Evolutionary conservation across 2,329 filamentous ascomycete species (phyloP).

Genomic region (Nigrograna mackinnonii): DNA sequence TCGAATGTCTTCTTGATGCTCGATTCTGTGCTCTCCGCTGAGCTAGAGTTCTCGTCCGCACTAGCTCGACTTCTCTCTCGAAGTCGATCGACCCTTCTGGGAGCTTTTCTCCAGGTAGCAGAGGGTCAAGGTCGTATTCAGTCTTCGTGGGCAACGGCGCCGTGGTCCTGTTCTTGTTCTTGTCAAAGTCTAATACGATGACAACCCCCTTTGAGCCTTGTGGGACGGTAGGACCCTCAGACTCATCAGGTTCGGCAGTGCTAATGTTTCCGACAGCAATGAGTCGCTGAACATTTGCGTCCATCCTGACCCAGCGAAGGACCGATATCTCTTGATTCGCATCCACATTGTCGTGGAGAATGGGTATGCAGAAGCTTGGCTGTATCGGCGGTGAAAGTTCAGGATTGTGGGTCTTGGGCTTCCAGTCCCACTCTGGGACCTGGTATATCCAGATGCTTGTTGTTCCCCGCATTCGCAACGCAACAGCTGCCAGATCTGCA

Average conservation of each 20-base stretch:
- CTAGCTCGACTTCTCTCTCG: slow-evolving; percentile 44
- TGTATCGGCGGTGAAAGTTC: slow-evolving; percentile 38
- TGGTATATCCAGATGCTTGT: slow-evolving; percentile 45
- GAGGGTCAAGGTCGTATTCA: slow-evolving; percentile 40
- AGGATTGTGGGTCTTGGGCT: slow-evolving; percentile 25
- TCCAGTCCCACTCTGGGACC: slow-evolving; percentile 39
- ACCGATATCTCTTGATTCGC: slow-evolving; percentile 40
- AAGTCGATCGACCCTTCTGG: slow-evolving; percentile 45
- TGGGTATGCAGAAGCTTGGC: slow-evolving; percentile 41
- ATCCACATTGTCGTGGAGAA: slow-evolving; percentile 32
- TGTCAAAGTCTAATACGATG: slow-evolving; percentile 43
- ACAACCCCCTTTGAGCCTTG: slow-evolving; percentile 40
- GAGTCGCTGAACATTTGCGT: slow-evolving; percentile 34
- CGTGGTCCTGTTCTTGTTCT: slow-evolving; percentile 20
- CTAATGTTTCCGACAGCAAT: slow-evolving; percentile 42
- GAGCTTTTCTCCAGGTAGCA: slow-evolving; percentile 40
- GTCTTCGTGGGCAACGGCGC: slow-evolving; percentile 29
- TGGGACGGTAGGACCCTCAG: slow-evolving; percentile 27
- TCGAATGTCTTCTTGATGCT: slow-evolving; percentile 29
- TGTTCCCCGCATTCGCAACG: slow-evolving; percentile 39
- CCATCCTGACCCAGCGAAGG: slow-evolving; percentile 39
- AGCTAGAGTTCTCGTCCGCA: slow-evolving; percentile 41
- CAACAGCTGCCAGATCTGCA: slow-evolving; percentile 41
- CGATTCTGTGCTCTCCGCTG: slow-evolving; percentile 37
- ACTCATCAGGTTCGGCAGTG: slow-evolving; percentile 18